These are phyloP conservation scores for Cladobotryum protrusum DNA, from an alignment of 2,329 filamentous ascomycete species.

Conservation along the genomic window DNA sequence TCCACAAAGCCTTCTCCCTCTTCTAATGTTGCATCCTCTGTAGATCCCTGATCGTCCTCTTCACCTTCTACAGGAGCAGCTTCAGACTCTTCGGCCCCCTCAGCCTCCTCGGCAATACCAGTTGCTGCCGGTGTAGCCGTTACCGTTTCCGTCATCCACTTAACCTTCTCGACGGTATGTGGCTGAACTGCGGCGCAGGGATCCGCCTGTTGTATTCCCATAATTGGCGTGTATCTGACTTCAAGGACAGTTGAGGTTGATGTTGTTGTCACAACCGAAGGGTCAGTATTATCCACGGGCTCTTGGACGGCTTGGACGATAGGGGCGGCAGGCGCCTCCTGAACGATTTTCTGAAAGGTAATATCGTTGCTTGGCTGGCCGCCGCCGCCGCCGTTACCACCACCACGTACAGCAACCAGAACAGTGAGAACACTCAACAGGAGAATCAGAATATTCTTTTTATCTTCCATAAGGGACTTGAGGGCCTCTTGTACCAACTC, in stretches of 20 bases:
- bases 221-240: conserved; percentile 1
- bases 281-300: not conserved
- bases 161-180: conserved; percentile 14
- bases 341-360: conserved; percentile 25
- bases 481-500: conserved; percentile 49
- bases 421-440: conserved; percentile 49
- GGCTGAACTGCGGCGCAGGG: conserved; percentile 9
- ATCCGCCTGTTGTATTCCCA: conserved; percentile 10
- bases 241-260: not conserved
- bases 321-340: conserved; percentile 20
- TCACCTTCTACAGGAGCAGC: conserved; percentile 14
- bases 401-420: conserved; percentile 38
- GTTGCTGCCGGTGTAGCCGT: conserved; percentile 19
- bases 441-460: conserved; percentile 53
- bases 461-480: conserved; percentile 49
- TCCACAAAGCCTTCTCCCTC: not conserved
- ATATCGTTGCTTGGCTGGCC: not conserved
- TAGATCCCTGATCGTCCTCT: not conserved
- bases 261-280: not conserved
- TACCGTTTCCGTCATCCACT: conserved; percentile 24
- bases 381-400: conserved; percentile 5
- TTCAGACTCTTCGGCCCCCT: conserved; percentile 1
- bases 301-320: conserved; percentile 16
- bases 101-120: conserved; percentile 7
- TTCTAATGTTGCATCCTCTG: not conserved